Percentiles rank a stretch among this genome's conserved stretches.
phyloP scores from a whole-genome alignment of 768 basidiomycete genomes.

The Guyanaporus albipodus region DNA sequence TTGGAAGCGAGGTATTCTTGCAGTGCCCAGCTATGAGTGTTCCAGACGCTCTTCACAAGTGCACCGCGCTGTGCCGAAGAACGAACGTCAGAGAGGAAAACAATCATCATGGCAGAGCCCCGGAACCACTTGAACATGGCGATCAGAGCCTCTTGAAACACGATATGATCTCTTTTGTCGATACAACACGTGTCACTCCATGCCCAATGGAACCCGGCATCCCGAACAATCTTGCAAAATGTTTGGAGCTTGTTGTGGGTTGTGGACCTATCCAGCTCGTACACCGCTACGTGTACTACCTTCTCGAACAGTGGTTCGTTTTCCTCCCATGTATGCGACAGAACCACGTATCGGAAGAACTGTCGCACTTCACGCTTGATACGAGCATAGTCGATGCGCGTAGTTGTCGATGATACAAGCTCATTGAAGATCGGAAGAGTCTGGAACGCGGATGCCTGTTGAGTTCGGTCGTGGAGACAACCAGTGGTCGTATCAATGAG shows the following conservation, averaged over 20 bases:
- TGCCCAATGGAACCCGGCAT: neutral
- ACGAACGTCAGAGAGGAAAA: neutral
- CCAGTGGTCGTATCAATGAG: neutral
- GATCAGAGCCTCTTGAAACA: neutral
- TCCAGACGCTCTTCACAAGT: neutral
- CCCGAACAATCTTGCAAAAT: neutral
- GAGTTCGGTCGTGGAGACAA: neutral
- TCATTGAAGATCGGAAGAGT: neutral
- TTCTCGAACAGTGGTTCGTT: neutral
- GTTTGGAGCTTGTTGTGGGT: neutral
- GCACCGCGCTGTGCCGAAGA: neutral
- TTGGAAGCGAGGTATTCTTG: neutral
- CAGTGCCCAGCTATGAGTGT: neutral
- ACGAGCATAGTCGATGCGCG: neutral
- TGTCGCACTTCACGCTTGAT: neutral
- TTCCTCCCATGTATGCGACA: neutral
- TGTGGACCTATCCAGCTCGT: neutral
- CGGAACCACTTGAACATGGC: neutral
- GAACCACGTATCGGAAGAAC: neutral
- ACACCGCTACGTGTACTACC: neutral
- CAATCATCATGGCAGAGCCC: neutral
- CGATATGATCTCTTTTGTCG: neutral
- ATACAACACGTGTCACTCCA: neutral
- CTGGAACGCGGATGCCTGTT: neutral
- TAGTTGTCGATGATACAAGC: neutral